Percentiles rank a stretch among this genome's conserved stretches.
phyloP scores from a whole-genome alignment of 371 early-diverging fungal genomes.

The Mortierella sp. region DNA sequence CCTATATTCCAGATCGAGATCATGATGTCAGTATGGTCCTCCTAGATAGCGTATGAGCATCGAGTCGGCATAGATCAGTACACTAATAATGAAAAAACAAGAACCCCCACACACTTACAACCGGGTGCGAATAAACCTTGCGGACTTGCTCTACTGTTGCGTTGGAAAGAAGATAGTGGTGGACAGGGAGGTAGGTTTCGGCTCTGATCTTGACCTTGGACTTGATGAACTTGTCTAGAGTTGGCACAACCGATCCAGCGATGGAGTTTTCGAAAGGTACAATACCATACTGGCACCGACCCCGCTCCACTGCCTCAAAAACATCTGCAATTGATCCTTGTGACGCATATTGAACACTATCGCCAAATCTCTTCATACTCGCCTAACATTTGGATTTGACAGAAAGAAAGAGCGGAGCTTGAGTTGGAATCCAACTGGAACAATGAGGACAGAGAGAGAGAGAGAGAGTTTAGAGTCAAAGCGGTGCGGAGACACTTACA shows the following conservation, averaged over 20 bases:
- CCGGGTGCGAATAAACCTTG: slow-evolving; percentile 92
- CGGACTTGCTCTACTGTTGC: slow-evolving; percentile 69
- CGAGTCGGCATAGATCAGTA: too few species aligned
- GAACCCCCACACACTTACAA: slow-evolving; percentile 71
- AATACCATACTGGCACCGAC: slow-evolving; percentile 86
- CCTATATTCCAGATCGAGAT: slow-evolving; percentile 58
- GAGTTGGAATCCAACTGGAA: neutral
- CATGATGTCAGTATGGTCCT: too few species aligned
- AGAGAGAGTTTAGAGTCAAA: neutral
- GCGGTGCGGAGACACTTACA: slow-evolving; percentile 32
- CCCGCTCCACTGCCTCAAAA: slow-evolving; percentile 83
- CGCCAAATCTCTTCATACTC: slow-evolving; percentile 85
- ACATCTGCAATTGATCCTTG: slow-evolving; percentile 79
- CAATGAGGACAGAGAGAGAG: slow-evolving; percentile 1
- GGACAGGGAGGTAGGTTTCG: slow-evolving; percentile 74
- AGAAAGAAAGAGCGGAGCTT: neutral
- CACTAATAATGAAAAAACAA: too few species aligned
- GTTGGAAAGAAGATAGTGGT: slow-evolving; percentile 85
- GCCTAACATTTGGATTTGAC: slow-evolving; percentile 60
- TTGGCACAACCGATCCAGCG: slow-evolving; percentile 85
- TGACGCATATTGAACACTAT: slow-evolving; percentile 78
- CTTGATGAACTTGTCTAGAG: slow-evolving; percentile 81
- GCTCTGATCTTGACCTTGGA: slow-evolving; percentile 70
- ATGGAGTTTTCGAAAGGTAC: slow-evolving; percentile 97
- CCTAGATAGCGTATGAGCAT: too few species aligned